phyloP scores from a whole-genome alignment of 2,329 filamentous ascomycete genomes.

The Botrytis fabae region DNA sequence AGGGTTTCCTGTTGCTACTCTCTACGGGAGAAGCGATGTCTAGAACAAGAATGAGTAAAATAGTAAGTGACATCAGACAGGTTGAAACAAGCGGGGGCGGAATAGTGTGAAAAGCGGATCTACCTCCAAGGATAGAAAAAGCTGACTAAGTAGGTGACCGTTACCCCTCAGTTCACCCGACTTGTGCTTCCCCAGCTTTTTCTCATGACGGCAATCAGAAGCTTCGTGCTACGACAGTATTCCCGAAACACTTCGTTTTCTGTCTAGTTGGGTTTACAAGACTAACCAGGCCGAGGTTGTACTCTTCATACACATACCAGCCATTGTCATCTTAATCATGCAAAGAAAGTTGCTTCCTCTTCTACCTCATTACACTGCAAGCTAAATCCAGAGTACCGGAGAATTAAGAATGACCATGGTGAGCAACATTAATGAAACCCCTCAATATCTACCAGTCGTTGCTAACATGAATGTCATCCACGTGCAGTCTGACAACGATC shows the following conservation, averaged over 20 bases:
- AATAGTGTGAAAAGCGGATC: neutral
- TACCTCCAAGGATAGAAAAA: neutral
- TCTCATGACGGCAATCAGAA: neutral
- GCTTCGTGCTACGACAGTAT: neutral
- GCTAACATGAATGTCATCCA: slow-evolving; percentile 16
- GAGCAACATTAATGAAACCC: neutral
- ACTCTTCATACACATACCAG: slow-evolving; percentile 15
- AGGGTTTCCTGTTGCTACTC: neutral
- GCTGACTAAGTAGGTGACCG: neutral
- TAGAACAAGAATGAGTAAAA: neutral
- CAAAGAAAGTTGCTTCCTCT: slow-evolving; percentile 11
- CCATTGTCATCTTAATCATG: slow-evolving; percentile 8
- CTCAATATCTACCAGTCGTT: neutral
- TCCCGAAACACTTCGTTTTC: neutral
- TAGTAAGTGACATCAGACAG: neutral
- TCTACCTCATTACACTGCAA: slow-evolving; percentile 14
- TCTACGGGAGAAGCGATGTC: neutral
- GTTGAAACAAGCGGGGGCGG: neutral
- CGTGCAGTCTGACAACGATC: slow-evolving; percentile 1
- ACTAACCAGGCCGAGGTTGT: neutral
- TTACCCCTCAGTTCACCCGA: slow-evolving; percentile 9
- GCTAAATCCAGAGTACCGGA: neutral
- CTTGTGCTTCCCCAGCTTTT: slow-evolving; percentile 8
- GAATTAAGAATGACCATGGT: slow-evolving; percentile 11
- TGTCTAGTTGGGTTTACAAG: neutral